Conservation (phyloP, 495 filamentous ascomycete species). For the Cryomyces antarcticus region DNA sequence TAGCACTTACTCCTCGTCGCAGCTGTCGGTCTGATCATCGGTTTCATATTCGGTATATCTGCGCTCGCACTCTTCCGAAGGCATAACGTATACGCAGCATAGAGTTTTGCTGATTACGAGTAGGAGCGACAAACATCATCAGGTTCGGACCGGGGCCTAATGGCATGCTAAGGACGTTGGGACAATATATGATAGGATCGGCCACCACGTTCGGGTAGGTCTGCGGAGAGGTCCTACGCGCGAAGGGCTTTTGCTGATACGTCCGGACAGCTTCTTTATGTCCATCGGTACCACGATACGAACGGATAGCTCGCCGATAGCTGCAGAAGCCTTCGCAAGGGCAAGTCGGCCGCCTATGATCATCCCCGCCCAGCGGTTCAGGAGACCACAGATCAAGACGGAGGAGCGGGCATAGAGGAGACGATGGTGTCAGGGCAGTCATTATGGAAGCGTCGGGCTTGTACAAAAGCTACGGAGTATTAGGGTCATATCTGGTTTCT, state of each 20-base stretch:
- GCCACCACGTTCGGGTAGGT: slow-evolving; percentile 87
- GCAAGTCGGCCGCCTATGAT: slow-evolving; percentile 39
- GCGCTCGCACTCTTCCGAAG: background rate
- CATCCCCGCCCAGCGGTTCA: slow-evolving; percentile 28
- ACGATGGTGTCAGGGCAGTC: background rate
- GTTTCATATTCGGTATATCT: slow-evolving; percentile 81
- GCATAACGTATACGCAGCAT: slow-evolving; percentile 1
- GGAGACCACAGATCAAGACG: background rate
- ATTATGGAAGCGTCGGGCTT: background rate
- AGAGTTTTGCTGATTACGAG: background rate
- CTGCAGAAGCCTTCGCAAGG: slow-evolving; percentile 38
- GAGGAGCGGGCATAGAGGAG: background rate
- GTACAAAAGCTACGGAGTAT: background rate
- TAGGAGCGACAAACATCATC: slow-evolving; percentile 83
- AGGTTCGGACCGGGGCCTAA: slow-evolving; percentile 84
- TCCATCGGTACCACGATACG: slow-evolving; percentile 91
- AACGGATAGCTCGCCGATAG: slow-evolving; percentile 50
- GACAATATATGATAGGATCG: slow-evolving; percentile 95
- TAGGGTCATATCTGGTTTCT: background rate
- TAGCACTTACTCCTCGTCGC: slow-evolving; percentile 2
- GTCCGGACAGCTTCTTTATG: slow-evolving; percentile 77
- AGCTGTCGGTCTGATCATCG: slow-evolving; percentile 92
- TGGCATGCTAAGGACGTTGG: slow-evolving; percentile 77
- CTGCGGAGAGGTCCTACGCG: background rate
- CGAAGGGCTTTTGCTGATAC: slow-evolving; percentile 2